Conservation (phyloP, 257 asterid genomes). For the Asclepias syriaca region DNA sequence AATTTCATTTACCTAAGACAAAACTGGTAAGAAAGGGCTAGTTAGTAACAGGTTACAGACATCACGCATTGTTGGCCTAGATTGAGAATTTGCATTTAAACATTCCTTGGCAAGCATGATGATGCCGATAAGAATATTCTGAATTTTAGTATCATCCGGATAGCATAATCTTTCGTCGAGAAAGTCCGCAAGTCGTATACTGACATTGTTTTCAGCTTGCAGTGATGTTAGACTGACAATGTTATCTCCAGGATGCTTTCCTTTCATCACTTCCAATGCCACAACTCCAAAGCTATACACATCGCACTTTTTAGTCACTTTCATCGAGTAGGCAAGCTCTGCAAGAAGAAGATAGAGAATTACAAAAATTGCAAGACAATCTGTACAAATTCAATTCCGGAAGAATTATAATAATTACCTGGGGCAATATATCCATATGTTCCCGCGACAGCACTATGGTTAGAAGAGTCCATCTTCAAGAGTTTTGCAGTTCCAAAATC, state of each 20-base stretch:
- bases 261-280: slow-evolving; percentile 29
- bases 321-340: slow-evolving; percentile 24
- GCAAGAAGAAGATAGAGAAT: neutral
- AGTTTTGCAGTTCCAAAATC: slow-evolving; percentile 40
- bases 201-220: too few relatives aligned
- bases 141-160: slow-evolving; percentile 1
- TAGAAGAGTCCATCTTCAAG: slow-evolving; percentile 22
- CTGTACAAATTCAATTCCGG: too few relatives aligned
- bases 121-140: slow-evolving; percentile 13
- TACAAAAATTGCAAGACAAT: neutral
- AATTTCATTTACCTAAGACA: neutral
- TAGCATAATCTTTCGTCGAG: slow-evolving; percentile 13
- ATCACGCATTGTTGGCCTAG: slow-evolving; percentile 31
- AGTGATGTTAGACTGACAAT: slow-evolving; percentile 5
- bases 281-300: slow-evolving; percentile 39
- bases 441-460: slow-evolving; percentile 29
- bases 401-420: slow-evolving; percentile 11
- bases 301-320: slow-evolving; percentile 23
- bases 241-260: slow-evolving; percentile 24
- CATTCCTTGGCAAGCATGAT: slow-evolving; percentile 19
- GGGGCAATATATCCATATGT: slow-evolving; percentile 40
- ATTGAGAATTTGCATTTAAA: slow-evolving; percentile 15
- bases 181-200: slow-evolving; percentile 1
- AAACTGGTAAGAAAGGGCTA: neutral
- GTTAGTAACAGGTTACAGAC: slow-evolving; percentile 7